These are phyloP conservation scores for Ascosphaera apis DNA, from an alignment of 2,329 filamentous ascomycete genomes.

Conservation along the genomic window DNA sequence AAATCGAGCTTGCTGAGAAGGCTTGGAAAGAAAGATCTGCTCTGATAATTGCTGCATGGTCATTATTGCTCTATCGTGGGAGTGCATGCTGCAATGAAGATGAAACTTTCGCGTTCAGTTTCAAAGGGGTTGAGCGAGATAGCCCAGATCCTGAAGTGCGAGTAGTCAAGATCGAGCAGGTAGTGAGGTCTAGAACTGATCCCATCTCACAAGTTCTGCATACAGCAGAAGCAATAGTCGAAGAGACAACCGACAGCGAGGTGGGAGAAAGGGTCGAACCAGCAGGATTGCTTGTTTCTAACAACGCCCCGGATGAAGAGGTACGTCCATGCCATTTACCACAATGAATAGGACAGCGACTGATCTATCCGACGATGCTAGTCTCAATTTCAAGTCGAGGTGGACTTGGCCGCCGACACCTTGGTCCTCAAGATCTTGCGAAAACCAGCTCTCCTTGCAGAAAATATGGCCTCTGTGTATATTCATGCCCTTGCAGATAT, in stretches of 20 bases:
- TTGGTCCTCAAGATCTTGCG: neutral
- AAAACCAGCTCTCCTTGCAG: neutral
- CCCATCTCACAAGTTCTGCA: neutral
- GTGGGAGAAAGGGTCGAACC: no score
- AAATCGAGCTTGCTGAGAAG: neutral
- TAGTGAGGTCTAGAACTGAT: neutral
- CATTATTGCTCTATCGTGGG: constrained; percentile 4
- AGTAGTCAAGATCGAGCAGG: neutral
- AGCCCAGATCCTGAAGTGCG: neutral
- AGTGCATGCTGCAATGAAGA: constrained; percentile 3
- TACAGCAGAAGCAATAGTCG: neutral
- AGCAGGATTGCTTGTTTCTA: neutral
- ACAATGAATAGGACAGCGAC: no score
- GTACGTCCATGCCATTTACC: no score
- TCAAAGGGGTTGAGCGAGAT: neutral
- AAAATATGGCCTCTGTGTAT: neutral
- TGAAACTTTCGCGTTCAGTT: neutral
- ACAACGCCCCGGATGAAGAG: neutral
- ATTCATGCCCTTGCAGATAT: constrained; percentile 5
- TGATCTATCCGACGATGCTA: no score
- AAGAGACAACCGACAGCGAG: neutral
- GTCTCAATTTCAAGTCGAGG: neutral
- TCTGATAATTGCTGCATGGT: constrained; percentile 4
- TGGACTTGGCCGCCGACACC: neutral
- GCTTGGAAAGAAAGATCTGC: neutral